phyloP scores from a whole-genome alignment of 2,329 filamentous ascomycete genomes.

The Cladobotryum protrusum region DNA sequence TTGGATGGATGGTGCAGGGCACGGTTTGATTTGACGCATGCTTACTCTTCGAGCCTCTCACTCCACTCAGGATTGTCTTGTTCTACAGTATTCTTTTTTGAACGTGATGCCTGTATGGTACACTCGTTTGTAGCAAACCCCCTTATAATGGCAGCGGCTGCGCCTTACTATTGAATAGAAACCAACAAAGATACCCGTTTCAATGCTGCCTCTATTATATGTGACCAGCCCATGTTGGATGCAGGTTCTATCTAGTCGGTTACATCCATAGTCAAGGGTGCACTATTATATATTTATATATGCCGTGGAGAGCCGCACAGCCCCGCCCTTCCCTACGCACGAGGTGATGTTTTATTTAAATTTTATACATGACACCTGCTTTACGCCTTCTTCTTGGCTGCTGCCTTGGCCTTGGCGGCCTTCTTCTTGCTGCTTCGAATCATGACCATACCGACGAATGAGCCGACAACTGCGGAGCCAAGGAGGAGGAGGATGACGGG shows the following conservation, averaged over 20 bases:
- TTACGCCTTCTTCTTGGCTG: conserved; percentile 80
- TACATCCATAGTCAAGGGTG: neutral
- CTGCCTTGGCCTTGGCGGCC: conserved; percentile 84
- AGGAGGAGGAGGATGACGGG: conserved; percentile 94
- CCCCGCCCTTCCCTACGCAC: neutral
- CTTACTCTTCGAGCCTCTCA: conserved; percentile 10
- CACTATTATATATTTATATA: neutral
- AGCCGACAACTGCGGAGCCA: conserved; percentile 87
- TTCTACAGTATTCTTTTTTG: conserved; percentile 20
- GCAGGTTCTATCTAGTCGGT: neutral
- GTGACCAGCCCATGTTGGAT: conserved; percentile 1
- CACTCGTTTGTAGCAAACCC: conserved; percentile 17
- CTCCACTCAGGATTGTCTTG: conserved; percentile 19
- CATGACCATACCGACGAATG: conserved; percentile 95
- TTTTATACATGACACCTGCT: neutral
- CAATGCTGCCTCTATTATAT: conserved; percentile 15
- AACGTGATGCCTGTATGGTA: conserved; percentile 20
- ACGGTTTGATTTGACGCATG: conserved; percentile 9
- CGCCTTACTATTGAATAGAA: conserved; percentile 27
- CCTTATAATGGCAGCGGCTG: conserved; percentile 11
- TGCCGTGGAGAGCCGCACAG: neutral
- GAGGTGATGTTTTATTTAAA: neutral
- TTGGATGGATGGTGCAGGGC: conserved; percentile 4
- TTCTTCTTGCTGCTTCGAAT: conserved; percentile 98
- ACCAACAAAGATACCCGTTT: conserved; percentile 29